phyloP scores from a whole-genome alignment of 78 protist genomes.

The Polysphondylium violaceum region DNA sequence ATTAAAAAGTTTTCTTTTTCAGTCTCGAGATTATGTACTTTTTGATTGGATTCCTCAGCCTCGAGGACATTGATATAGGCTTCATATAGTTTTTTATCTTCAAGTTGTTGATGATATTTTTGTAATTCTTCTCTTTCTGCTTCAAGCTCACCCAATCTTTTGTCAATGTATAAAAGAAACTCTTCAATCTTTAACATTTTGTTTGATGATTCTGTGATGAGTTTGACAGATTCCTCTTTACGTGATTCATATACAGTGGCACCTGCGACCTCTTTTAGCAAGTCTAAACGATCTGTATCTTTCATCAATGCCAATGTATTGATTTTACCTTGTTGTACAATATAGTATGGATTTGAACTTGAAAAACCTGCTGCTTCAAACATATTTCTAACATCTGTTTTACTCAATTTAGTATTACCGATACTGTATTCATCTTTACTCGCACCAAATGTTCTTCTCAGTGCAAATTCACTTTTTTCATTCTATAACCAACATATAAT shows the following conservation, averaged over 20 bases:
- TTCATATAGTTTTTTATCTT: constrained; percentile 83
- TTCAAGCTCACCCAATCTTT: constrained; percentile 89
- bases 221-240: constrained; percentile 79
- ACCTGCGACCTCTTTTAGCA: constrained; percentile 99
- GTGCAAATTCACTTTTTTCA: constrained; percentile 88
- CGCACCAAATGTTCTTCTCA: constrained; percentile 91
- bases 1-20: constrained; percentile 9
- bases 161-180: constrained; percentile 69
- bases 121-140: constrained; percentile 89
- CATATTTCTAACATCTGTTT: constrained; percentile 89
- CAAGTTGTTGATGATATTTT: constrained; percentile 72
- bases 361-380: constrained; percentile 99
- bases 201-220: constrained; percentile 87
- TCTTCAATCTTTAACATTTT: constrained; percentile 84
- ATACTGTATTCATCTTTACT: constrained; percentile 96
- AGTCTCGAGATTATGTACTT: background rate
- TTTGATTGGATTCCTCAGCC: background rate
- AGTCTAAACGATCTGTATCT: constrained; percentile 92
- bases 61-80: constrained; percentile 80
- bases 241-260: constrained; percentile 96
- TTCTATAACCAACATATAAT: constrained; percentile 23
- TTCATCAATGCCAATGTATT: constrained; percentile 88
- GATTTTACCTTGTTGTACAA: constrained; percentile 99
- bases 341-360: constrained; percentile 97
- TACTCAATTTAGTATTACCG: constrained; percentile 80